Conservation (phyloP, 345 rosid species). For the Bruguiera sexangula region DNA sequence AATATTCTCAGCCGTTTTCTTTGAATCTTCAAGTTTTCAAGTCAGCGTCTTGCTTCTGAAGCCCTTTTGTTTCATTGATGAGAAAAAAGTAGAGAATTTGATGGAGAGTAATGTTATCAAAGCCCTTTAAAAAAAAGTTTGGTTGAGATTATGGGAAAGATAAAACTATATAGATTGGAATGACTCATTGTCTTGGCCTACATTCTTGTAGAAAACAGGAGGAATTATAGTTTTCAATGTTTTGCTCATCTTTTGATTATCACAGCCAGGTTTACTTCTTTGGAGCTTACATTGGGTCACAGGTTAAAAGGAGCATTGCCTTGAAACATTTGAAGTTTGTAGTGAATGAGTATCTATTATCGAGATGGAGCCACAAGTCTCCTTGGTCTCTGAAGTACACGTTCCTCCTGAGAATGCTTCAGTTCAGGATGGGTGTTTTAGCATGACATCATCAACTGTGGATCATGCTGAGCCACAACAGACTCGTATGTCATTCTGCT, state of each 20-base stretch:
- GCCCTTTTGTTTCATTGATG: background rate
- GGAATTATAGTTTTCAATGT: background rate
- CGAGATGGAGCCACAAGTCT: constrained; percentile 37
- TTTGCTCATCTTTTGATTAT: background rate
- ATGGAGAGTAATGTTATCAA: background rate
- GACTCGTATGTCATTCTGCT: constrained; percentile 53
- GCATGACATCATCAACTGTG: constrained; percentile 35
- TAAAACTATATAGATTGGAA: background rate
- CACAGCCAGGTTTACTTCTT: constrained; percentile 6
- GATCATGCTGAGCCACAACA: constrained; percentile 35
- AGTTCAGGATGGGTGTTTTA: constrained; percentile 44
- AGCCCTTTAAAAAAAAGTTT: background rate
- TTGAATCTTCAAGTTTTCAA: constrained; percentile 5
- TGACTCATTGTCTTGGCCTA: background rate
- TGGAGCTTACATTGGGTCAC: constrained; percentile 5
- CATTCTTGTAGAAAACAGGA: background rate
- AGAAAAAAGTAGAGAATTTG: background rate
- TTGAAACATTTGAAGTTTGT: constrained; percentile 15
- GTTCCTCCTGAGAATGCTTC: constrained; percentile 31
- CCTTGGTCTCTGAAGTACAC: constrained; percentile 30
- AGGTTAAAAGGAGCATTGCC: constrained; percentile 10
- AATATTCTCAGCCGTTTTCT: background rate
- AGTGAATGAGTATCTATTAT: constrained; percentile 28
- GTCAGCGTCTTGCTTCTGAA: background rate
- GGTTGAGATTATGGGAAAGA: background rate